phyloP scores from a whole-genome alignment of 2,329 filamentous ascomycete genomes.

The Amesomyces nigricolor region DNA sequence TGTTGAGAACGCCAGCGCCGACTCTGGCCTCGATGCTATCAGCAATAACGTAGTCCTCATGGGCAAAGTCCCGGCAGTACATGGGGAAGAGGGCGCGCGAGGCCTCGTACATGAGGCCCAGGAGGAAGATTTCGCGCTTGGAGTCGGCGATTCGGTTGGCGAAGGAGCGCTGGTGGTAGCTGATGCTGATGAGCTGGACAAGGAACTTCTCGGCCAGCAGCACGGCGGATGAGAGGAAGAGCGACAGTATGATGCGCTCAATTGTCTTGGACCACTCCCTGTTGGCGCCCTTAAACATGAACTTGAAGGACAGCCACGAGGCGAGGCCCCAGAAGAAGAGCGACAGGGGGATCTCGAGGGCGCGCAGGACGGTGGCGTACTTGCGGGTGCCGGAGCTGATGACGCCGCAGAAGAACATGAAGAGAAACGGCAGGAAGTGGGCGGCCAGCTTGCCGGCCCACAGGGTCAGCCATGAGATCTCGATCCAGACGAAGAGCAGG shows the following conservation, averaged over 20 bases:
- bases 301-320: conserved; percentile 56
- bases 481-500: conserved; percentile 62
- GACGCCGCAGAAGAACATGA: conserved; percentile 65
- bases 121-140: conserved; percentile 75
- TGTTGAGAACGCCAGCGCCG: conserved; percentile 44
- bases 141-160: conserved; percentile 79
- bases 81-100: conserved; percentile 84
- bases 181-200: conserved; percentile 77
- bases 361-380: conserved; percentile 59
- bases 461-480: conserved; percentile 60
- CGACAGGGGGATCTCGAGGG: conserved; percentile 60
- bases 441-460: conserved; percentile 64
- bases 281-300: conserved; percentile 40
- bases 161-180: conserved; percentile 81
- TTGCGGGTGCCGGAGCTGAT: conserved; percentile 65
- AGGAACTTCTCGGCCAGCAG: conserved; percentile 72
- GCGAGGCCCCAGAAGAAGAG: conserved; percentile 64
- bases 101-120: conserved; percentile 84
- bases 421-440: conserved; percentile 53
- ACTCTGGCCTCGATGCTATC: conserved; percentile 71
- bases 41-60: conserved; percentile 89
- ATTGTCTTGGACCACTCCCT: conserved; percentile 54
- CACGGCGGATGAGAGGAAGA: conserved; percentile 62
- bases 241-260: conserved; percentile 59
- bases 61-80: conserved; percentile 83